Base-by-base conservation (phyloP, 1,284 basidiomycete genomes). In the Trichosporon coremiiforme region DNA sequence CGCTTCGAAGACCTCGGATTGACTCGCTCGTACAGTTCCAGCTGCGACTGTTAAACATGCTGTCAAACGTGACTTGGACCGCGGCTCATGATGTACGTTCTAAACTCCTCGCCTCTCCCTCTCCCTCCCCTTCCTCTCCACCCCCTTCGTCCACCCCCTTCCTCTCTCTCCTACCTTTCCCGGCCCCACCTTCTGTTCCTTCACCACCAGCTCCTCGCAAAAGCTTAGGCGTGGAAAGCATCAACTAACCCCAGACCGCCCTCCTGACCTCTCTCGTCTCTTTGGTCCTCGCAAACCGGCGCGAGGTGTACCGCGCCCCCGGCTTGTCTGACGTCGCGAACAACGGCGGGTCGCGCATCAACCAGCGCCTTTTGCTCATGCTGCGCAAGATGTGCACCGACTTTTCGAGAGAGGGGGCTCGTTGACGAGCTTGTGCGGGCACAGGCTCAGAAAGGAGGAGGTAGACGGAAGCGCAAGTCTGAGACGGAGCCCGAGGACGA, bases 311-410 rank as follows among this genome's bases (percentile, higher is more conserved):
- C 71, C 71, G 65, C 62, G 15, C 64, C 62, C 60, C 74, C 20
- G 70, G 70, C 35, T 71, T 73, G 47, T 55, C 64, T 65, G 66
- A 74, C 47, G 69, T 77, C n/a, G 33, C 55, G 17, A 25, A 68
- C 41, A 69, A 77, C 69, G 69, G 69, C 53, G 65, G 75, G 20
- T 65, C 62, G 66, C 64, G 70, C 22, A 62, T 74, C 68, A 69
- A 72, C 64, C 55, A 76, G 64, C 36, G 66, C 36, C 22, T 70
- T 9, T 55, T 70, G 57, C 53, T 50, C n/a, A 65, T 71, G 63
- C 68, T 74, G 35, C 38, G 35, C 17, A 57, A 64, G 33, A 12
- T 73, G 36, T 22, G n/a, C 63, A 62, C 53, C 17, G 57, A 60
- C n/a, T 25, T 60, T 60, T 35, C 31, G 57, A 15, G 57, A 60